Evolutionary conservation across 2,329 filamentous ascomycete species (phyloP), one percentile per base, ranked within the genome.

Genomic region (Ceratocystis papillata): DNA sequence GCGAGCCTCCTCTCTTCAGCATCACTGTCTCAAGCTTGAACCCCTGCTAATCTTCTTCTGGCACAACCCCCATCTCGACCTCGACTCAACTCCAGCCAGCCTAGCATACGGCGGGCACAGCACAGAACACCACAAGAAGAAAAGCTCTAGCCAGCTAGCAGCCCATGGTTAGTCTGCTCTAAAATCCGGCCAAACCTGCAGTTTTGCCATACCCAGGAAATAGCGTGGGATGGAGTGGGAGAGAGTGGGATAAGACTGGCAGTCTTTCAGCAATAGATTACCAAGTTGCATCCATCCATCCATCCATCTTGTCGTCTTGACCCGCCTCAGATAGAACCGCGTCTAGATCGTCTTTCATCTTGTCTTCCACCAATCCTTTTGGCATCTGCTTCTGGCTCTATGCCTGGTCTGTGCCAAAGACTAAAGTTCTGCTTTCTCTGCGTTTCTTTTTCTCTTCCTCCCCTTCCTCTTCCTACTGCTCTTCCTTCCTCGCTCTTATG

Each of bases 341-440:
- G 30, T 57, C 53, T 28, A 25, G 22, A 28, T 28, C 53, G 4
- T 22, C 50, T 28, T 25, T 22, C 22, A 20, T 28, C 53, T 57
- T 17, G 22, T 17, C 53, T 28, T 30, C 22, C 30, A 25, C 48
- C 48, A 53, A 53, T 53, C n/a, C 22, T 41, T 41, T 41, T 12
- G 37, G 37, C 37, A 10, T 41, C 37, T 41, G 37, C 37, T 41
- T 41, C 37, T 41, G 37, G 53, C 25, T 28, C 6, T 57, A 15
- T 28, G 12, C n/a, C 4, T 57, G 53, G 53, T 57, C 53, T 57
- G 53, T 57, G 53, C 53, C 53, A 57, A 57, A 12, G 22, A 25
- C n/a, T 46, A 46, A 17, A 28, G 15, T 22, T 2, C 7, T 41
- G 33, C 30, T 44, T 8, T 30, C 48, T 30, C 59, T 6, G 10